Evolutionary conservation across 2,329 filamentous ascomycete species (phyloP).

Genomic region (Aspergillus amoenus): DNA sequence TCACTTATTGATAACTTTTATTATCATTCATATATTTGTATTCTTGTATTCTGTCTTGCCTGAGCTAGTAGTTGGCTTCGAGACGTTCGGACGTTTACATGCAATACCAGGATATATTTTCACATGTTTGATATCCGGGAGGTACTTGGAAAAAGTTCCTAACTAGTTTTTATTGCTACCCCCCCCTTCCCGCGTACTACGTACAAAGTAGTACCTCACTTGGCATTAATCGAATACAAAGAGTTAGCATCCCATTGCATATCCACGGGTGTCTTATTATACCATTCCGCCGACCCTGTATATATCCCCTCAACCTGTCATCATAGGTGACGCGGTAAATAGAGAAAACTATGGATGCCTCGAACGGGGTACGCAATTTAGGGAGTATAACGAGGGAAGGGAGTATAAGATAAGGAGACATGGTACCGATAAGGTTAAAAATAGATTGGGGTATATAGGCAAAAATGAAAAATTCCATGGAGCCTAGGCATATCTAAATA

Average conservation of each 20-base stretch:
- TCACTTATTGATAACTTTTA: conserved; percentile 9
- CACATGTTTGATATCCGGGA: background rate
- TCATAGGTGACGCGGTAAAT: background rate
- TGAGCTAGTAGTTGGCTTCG: background rate
- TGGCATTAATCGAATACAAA: background rate
- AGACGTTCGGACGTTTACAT: background rate
- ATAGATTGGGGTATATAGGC: conserved; percentile 15
- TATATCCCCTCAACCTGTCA: no score
- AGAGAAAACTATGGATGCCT: background rate
- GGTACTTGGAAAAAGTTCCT: background rate
- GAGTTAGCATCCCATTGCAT: background rate
- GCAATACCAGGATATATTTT: background rate
- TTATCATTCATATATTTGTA: background rate
- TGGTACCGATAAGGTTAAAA: conserved; percentile 3
- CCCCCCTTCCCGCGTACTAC: background rate
- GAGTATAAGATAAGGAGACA: background rate
- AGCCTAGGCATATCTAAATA: conserved; percentile 5
- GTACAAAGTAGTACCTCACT: background rate
- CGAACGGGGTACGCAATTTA: background rate
- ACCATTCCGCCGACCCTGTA: no score
- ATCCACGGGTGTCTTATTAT: background rate
- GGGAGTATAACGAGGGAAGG: background rate
- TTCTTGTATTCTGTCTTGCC: background rate
- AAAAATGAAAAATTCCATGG: conserved; percentile 1
- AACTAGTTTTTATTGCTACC: background rate